Evolutionary conservation across 306 rosid genomes (phyloP).

Genomic region (Prunus campanulata): DNA sequence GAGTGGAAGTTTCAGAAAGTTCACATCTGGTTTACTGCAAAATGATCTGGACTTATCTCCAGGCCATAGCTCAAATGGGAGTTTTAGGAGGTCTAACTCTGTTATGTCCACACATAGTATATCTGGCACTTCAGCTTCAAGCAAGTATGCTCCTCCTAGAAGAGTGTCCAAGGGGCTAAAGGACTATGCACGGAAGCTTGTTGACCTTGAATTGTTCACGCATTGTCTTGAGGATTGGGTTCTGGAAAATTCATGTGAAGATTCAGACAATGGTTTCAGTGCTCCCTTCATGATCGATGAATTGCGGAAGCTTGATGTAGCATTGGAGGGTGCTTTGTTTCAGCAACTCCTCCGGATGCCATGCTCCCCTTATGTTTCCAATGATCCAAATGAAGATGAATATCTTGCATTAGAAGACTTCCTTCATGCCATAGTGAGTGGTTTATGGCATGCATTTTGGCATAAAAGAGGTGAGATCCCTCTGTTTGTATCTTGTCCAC

Average conservation of each 20-base stretch:
- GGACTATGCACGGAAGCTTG: conserved; percentile 69
- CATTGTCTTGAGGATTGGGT: conserved; percentile 74
- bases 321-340: conserved; percentile 76
- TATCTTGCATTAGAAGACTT: conserved; percentile 83
- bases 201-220: conserved; percentile 58
- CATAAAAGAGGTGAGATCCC: conserved; percentile 77
- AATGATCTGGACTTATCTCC: conserved; percentile 71
- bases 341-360: conserved; percentile 92
- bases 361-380: conserved; percentile 32
- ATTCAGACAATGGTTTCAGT: conserved; percentile 47
- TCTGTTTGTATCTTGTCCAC: conserved; percentile 70
- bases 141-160: conserved; percentile 53
- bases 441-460: conserved; percentile 95
- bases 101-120: conserved; percentile 55
- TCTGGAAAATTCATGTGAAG: conserved; percentile 50
- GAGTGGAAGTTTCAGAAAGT: conserved; percentile 47
- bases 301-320: conserved; percentile 78
- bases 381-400: conserved; percentile 60
- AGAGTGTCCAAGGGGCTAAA: conserved; percentile 68
- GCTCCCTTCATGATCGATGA: conserved; percentile 71
- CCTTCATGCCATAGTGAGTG: conserved; percentile 65
- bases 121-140: conserved; percentile 63
- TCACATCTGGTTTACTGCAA: conserved; percentile 48
- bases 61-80: conserved; percentile 70
- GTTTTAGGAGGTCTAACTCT: conserved; percentile 76